Conservation (phyloP, 2,329 filamentous ascomycete genomes). For the Paraconiothyrium sp. region DNA sequence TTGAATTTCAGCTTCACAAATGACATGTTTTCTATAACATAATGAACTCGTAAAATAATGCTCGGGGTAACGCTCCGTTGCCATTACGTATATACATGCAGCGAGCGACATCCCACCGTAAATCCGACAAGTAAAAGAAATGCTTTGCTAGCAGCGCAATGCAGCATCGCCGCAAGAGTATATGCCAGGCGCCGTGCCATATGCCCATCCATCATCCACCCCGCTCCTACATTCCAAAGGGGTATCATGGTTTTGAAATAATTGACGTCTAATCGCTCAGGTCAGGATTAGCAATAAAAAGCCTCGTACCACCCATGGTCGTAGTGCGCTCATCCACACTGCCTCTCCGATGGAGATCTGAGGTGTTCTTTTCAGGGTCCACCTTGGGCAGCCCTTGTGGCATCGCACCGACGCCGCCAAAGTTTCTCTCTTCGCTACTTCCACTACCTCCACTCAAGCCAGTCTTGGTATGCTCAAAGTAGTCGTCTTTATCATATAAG, state of each 20-base stretch:
- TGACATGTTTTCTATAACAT: neutral
- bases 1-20: too few species aligned
- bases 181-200: constrained; percentile 11
- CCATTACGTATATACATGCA: constrained; percentile 16
- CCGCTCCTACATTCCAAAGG: constrained; percentile 19
- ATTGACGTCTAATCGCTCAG: constrained; percentile 56
- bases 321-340: constrained; percentile 85
- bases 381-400: constrained; percentile 55
- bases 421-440: constrained; percentile 58
- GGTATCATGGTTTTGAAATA: constrained; percentile 38
- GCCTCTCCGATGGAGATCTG: constrained; percentile 77
- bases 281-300: constrained; percentile 90
- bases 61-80: neutral
- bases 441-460: constrained; percentile 55
- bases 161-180: neutral
- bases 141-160: constrained; percentile 20
- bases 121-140: constrained; percentile 16
- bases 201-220: constrained; percentile 6
- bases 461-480: constrained; percentile 55
- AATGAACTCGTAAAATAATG: neutral
- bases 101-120: constrained; percentile 10
- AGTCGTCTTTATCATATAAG: constrained; percentile 49
- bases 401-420: constrained; percentile 64
- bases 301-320: constrained; percentile 72
- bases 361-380: constrained; percentile 50